phyloP scores from a whole-genome alignment of 208 protist genomes.

The Phytomonas francai region DNA sequence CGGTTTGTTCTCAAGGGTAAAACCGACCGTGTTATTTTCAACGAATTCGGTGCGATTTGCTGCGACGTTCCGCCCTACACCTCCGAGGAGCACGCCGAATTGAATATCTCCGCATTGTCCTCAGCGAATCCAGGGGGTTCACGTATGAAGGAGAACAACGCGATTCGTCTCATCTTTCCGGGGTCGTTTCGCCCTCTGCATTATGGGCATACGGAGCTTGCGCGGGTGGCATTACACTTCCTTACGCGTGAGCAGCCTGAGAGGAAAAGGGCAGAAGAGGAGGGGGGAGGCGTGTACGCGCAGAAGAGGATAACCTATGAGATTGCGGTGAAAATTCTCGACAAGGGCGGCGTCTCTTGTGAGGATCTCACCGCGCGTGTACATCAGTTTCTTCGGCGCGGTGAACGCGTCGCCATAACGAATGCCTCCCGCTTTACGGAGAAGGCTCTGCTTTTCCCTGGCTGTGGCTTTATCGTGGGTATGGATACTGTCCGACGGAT shows the following conservation, averaged over 20 bases:
- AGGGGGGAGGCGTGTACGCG: background rate
- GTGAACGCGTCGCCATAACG: constrained; percentile 54
- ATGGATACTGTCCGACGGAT: constrained; percentile 65
- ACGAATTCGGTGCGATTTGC: constrained; percentile 43
- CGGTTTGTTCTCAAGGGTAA: constrained; percentile 12
- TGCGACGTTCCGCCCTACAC: constrained; percentile 7
- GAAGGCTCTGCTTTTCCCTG: constrained; percentile 56
- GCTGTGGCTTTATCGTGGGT: constrained; percentile 63
- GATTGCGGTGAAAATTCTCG: constrained; percentile 42
- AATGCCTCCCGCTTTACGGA: constrained; percentile 45
- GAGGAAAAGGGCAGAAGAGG: background rate
- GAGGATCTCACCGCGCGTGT: constrained; percentile 36
- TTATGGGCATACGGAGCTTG: constrained; percentile 73
- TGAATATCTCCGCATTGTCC: background rate
- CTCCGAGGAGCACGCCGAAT: constrained; percentile 3
- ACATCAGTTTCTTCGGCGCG: constrained; percentile 34
- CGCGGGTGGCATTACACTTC: constrained; percentile 24
- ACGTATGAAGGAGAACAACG: background rate
- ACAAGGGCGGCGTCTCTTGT: constrained; percentile 32
- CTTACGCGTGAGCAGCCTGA: constrained; percentile 10
- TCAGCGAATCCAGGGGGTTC: background rate
- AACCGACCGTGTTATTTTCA: constrained; percentile 34
- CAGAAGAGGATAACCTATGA: constrained; percentile 53
- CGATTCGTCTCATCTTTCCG: constrained; percentile 46
- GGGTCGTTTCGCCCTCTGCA: constrained; percentile 72